Evolutionary conservation across 805 yeast genomes (phyloP).

Genomic region (Pichia occidentalis): DNA sequence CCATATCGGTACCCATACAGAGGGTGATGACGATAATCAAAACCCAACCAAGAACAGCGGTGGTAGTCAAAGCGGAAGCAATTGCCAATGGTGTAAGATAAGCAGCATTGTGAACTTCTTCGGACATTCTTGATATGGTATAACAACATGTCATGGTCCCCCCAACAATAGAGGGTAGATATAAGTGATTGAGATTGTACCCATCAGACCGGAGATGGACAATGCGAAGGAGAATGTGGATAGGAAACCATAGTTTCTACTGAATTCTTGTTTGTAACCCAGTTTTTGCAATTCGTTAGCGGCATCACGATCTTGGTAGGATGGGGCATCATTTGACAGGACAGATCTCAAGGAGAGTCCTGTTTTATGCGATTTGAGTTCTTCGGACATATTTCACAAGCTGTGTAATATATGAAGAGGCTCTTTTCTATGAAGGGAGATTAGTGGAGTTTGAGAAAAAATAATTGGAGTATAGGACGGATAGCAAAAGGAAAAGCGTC

Average conservation of each 20-base stretch:
- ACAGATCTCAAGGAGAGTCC: slow-evolving; percentile 4
- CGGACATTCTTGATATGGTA: slow-evolving; percentile 49
- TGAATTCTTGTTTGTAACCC: slow-evolving; percentile 59
- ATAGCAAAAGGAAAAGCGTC: no score
- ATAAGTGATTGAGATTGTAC: slow-evolving; percentile 52
- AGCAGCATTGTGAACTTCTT: slow-evolving; percentile 49
- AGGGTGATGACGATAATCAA: slow-evolving; percentile 42
- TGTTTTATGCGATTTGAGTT: not conserved
- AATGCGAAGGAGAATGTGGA: slow-evolving; percentile 62
- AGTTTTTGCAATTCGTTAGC: slow-evolving; percentile 31
- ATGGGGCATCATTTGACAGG: slow-evolving; percentile 9
- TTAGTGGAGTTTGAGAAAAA: no score
- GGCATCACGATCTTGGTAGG: slow-evolving; percentile 4
- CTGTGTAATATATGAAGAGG: not conserved
- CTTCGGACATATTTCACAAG: not conserved
- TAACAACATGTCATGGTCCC: slow-evolving; percentile 55
- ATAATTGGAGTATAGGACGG: no score
- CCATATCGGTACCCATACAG: slow-evolving; percentile 37
- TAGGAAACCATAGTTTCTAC: slow-evolving; percentile 49
- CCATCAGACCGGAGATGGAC: slow-evolving; percentile 59
- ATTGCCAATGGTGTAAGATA: slow-evolving; percentile 54
- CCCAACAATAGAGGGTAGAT: slow-evolving; percentile 42
- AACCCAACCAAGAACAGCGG: slow-evolving; percentile 45
- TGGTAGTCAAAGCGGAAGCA: slow-evolving; percentile 43
- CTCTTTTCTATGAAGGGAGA: not conserved